Evolutionary conservation across 805 yeast genomes (phyloP), one percentile per base, ranked within the genome.

Genomic region (Candida michaelii): DNA sequence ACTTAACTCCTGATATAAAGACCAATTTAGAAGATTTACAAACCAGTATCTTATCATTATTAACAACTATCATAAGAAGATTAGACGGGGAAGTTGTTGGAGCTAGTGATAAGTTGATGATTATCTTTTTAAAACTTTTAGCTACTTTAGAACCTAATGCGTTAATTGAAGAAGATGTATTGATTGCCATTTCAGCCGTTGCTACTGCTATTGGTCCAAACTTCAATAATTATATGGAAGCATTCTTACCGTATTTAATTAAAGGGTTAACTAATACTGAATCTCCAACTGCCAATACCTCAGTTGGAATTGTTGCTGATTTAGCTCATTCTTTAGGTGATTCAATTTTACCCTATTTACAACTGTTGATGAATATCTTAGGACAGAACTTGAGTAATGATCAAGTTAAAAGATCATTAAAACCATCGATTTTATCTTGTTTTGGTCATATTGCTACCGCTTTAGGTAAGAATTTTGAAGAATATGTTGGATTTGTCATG

Each of bases 401-500:
- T 31, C 78, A 76, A 43, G 82, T 88, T 14, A 83, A 83, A 59
- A 79, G 87, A 46, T 96, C 89, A 49, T 74, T 91, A 51, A 83
- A 87, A 62, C 97, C 97, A 13, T 76, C 88, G 16, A 88, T 91
- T 21, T 69, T 93, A 51, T 87, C 97, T 10, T 89, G 96, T 56
- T 88, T 93, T 62, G 99, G 99, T 50, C 99, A 93, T 63, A 79
- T 93, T 56, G 97, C 98, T 3, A 79, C 96, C 0, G 82, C 93
- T 11, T 80, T 90, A 47, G 97, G 96, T 3, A 60, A 74, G 2
- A 79, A 75, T 42, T 93, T 91, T 65, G 75, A 76, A 51, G 88
- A 83, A 44, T 93, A 88, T 63, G 66, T 89, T 49, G 79, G 75
- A 29, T 87, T 80, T 46, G 96, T 89, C 25, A 84, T 90, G 84